Evolutionary conservation across 805 yeast genomes (phyloP), one percentile per base, ranked within the genome.

Genomic region (Scheffersomyces coipomensis): DNA sequence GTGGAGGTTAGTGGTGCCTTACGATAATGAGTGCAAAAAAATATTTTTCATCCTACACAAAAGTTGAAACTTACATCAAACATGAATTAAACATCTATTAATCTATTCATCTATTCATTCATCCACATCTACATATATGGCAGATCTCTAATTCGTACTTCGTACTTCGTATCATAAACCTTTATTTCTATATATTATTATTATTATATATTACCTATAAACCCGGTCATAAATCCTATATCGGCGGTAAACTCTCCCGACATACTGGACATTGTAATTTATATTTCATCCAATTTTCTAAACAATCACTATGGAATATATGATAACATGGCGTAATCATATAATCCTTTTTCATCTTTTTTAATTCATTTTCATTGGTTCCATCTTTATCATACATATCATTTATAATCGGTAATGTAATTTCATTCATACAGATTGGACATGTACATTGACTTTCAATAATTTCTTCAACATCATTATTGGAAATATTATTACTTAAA

Each of bases 191-290:
- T n/a, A n/a, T n/a, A n/a, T n/a, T n/a, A n/a, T n/a, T n/a, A n/a
- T n/a, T n/a, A n/a, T n/a, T n/a, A n/a, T n/a, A n/a, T n/a, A n/a
- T n/a, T n/a, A n/a, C n/a, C n/a, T n/a, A n/a, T n/a, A n/a, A n/a
- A n/a, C n/a, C n/a, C n/a, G n/a, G n/a, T n/a, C n/a, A n/a, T n/a
- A n/a, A n/a, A n/a, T n/a, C n/a, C 29, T 42, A 88, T 38, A 85
- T 66, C 1, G 97, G 96, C 2, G 97, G 97, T 29, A 91, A 65
- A 17, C 88, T 76, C 40, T 79, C 78, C 53, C 97, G 75, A 62
- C 98, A 91, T 5, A 89, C 90, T 1, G 98, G 98, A 63, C 98
- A 91, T 54, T 89, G 96, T 36, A 91, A 63, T 52, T 89, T 87
- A 57, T 88, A 85, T 58, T 82, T 78, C 97, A 91, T 88, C 97